Conservation (phyloP, 768 basidiomycete species). For the Lactarius indigo region DNA sequence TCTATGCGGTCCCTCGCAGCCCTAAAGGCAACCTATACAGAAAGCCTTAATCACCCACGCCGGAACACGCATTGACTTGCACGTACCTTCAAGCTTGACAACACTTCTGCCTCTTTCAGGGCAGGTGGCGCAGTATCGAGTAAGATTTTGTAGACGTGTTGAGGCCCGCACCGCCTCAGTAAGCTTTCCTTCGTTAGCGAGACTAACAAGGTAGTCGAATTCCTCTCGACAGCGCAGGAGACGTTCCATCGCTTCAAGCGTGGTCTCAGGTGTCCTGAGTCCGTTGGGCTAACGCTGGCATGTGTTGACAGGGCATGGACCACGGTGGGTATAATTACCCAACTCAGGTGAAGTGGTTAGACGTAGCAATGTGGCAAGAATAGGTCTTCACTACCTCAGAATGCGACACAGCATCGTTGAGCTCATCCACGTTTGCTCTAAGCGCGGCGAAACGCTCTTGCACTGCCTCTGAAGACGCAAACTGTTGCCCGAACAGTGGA, state of each 20-base stretch:
- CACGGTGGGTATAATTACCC: conserved; percentile 62
- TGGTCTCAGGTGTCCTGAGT: conserved; percentile 52
- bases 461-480: conserved; percentile 58
- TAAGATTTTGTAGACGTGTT: conserved; percentile 41
- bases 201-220: conserved; percentile 41
- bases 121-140: conserved; percentile 49
- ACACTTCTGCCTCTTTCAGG: conserved; percentile 49
- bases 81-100: conserved; percentile 56
- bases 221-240: conserved; percentile 50
- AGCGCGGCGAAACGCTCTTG: conserved; percentile 56
- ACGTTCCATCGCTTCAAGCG: conserved; percentile 50
- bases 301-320: conserved; percentile 56
- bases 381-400: conserved; percentile 47
- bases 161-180: conserved; percentile 56
- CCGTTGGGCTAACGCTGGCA: conserved; percentile 59
- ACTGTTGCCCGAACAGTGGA: conserved; percentile 60
- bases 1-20: conserved; percentile 56
- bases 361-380: conserved; percentile 19
- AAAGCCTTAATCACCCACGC: not conserved
- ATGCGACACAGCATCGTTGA: conserved; percentile 51
- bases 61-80: conserved; percentile 10
- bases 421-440: conserved; percentile 46
- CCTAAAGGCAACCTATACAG: conserved; percentile 50
- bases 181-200: conserved; percentile 57
- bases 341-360: conserved; percentile 40